These are phyloP conservation scores for Trypanosoma platydactyli DNA, from an alignment of 208 protist genomes.

Conservation along the genomic window DNA sequence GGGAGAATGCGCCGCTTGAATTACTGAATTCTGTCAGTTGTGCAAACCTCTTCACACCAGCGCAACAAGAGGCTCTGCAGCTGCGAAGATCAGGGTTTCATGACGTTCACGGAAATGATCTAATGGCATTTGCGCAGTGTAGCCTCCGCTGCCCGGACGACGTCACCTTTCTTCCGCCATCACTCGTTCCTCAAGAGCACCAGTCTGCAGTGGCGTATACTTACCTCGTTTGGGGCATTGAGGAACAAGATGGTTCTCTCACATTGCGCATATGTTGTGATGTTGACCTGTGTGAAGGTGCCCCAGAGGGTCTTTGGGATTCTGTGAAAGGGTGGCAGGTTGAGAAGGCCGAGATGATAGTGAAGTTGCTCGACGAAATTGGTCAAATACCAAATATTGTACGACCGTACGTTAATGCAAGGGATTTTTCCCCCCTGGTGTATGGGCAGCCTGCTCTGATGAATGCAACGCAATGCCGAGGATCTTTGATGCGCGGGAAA, in stretches of 20 bases:
- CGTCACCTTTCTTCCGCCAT: slow-evolving; percentile 17
- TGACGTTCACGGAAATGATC: not conserved
- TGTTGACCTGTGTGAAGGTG: slow-evolving; percentile 28
- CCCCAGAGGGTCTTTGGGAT: slow-evolving; percentile 23
- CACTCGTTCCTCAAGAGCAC: slow-evolving; percentile 14
- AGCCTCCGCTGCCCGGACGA: slow-evolving; percentile 32
- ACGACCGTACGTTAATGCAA: slow-evolving; percentile 38
- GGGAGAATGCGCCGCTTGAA: slow-evolving; percentile 34
- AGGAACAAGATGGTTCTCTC: slow-evolving; percentile 53
- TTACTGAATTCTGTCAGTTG: slow-evolving; percentile 30
- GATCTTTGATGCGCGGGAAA: not conserved
- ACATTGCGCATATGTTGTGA: slow-evolving; percentile 35
- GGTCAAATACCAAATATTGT: slow-evolving; percentile 40
- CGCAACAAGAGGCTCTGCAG: slow-evolving; percentile 43
- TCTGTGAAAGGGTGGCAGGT: slow-evolving; percentile 7
- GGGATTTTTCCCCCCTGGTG: slow-evolving; percentile 43
- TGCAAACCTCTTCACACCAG: slow-evolving; percentile 39
- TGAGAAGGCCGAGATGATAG: slow-evolving; percentile 20
- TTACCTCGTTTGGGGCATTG: slow-evolving; percentile 40
- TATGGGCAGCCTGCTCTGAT: slow-evolving; percentile 16
- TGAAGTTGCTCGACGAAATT: slow-evolving; percentile 24
- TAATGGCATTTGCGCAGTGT: slow-evolving; percentile 39
- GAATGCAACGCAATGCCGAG: slow-evolving; percentile 6
- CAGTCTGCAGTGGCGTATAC: slow-evolving; percentile 24
- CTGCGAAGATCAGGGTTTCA: slow-evolving; percentile 18